Conservation (phyloP, 169 alveolate genomes). For the Sarcocystis neurona region DNA sequence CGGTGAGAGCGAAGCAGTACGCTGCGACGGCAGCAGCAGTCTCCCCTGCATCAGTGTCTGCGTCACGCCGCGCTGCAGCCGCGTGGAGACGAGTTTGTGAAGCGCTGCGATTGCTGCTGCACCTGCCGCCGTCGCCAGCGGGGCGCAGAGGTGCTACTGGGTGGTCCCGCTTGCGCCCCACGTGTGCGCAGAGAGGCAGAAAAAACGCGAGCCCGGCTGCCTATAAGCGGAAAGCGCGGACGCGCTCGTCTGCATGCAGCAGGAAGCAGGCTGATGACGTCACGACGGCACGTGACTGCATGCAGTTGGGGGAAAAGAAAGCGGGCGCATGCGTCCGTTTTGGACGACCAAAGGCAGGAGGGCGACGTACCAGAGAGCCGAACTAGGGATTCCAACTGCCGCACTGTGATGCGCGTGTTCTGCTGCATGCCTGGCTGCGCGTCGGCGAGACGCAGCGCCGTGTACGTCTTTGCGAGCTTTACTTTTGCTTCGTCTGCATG, state of each 20-base stretch:
- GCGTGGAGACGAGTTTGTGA: no score
- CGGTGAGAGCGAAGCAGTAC: no score
- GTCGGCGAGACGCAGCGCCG: constrained; percentile 49
- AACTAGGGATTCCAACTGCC: constrained; percentile 98
- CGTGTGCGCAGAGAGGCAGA: no score
- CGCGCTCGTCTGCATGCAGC: neutral
- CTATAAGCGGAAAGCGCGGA: no score
- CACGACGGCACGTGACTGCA: neutral
- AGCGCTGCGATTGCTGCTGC: no score
- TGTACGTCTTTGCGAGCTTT: constrained; percentile 47
- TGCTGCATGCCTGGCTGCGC: constrained; percentile 84
- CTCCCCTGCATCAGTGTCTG: no score
- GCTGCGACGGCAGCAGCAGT: no score
- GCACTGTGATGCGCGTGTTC: constrained; percentile 87
- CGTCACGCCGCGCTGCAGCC: no score
- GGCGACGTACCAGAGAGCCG: constrained; percentile 73
- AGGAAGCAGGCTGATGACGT: neutral
- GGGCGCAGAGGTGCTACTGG: no score
- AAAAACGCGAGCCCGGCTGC: no score
- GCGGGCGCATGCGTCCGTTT: neutral
- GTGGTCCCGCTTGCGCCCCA: no score
- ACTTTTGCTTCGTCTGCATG: constrained; percentile 54
- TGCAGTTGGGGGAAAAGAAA: neutral
- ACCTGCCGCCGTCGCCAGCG: no score
- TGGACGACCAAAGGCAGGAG: neutral